Conservation (phyloP, 441 rosid species). For the Gossypium aridum region DNA sequence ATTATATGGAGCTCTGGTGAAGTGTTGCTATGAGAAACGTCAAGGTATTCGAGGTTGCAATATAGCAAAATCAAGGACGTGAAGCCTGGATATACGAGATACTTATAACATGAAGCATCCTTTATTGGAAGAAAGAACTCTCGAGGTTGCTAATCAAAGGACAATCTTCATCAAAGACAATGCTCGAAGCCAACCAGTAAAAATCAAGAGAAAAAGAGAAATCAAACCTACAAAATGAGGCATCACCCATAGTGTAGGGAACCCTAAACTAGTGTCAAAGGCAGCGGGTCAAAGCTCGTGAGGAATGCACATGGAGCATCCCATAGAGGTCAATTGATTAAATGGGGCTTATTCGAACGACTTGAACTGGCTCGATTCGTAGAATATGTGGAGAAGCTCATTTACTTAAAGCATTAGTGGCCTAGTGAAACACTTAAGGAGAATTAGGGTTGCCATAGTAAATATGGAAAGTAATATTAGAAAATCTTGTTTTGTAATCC, state of each 20-base stretch:
- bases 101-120: not conserved
- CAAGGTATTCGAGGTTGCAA: not conserved
- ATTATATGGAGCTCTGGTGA: not conserved
- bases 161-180: not conserved
- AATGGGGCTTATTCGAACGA: too few species aligned
- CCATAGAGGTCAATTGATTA: not conserved
- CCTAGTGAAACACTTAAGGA: not conserved
- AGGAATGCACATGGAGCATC: not conserved
- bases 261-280: not conserved
- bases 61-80: too few species aligned
- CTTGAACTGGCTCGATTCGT: not conserved
- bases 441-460: not conserved
- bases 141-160: not conserved
- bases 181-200: not conserved
- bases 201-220: not conserved
- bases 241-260: not conserved
- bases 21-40: not conserved
- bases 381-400: not conserved
- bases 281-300: not conserved
- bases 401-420: not conserved
- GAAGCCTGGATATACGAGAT: not conserved
- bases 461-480: not conserved
- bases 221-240: not conserved
- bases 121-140: not conserved
- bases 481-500: not conserved